A percentile compares a stretch with the other conserved stretches of the same genome.
These are phyloP conservation scores for Chlorella sp. DNA, from an alignment of 139 green algal species.

Conservation along the genomic window DNA sequence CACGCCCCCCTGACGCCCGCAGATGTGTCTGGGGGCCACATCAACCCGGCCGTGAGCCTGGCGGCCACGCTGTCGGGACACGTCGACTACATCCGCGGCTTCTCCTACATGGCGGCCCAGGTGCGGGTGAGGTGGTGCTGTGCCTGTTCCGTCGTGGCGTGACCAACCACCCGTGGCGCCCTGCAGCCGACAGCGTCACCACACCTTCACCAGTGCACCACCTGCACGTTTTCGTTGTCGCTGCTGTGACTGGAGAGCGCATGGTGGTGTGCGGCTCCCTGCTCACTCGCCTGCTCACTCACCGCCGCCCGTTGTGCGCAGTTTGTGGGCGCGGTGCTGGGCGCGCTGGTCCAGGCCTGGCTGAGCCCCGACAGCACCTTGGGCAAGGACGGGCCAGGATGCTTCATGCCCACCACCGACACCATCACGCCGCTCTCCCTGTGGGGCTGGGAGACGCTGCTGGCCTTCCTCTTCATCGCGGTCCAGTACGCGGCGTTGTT, in stretches of 20 bases:
- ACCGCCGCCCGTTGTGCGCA: conserved; percentile 4
- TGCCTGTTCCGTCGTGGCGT: no score
- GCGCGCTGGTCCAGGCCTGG: conserved; percentile 31
- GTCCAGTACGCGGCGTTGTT: conserved; percentile 34
- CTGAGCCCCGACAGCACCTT: conserved; percentile 13
- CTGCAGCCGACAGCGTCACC: no score
- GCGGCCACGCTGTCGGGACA: conserved; percentile 31
- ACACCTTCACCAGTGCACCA: no score
- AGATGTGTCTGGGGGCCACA: conserved; percentile 45
- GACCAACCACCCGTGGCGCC: no score
- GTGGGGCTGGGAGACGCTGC: conserved; percentile 31
- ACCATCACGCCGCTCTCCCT: no score
- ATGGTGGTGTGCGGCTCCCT: no score
- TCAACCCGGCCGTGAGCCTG: conserved; percentile 39
- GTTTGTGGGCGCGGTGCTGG: conserved; percentile 28
- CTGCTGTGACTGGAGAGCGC: no score
- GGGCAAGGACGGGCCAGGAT: conserved; percentile 9
- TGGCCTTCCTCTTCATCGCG: conserved; percentile 30
- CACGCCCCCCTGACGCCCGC: conserved; percentile 5
- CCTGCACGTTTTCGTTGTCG: no score
- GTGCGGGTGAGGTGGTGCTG: no score
- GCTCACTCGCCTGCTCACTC: not conserved
- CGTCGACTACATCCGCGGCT: conserved; percentile 22
- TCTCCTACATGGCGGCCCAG: conserved; percentile 31
- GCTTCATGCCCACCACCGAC: conserved; percentile 16